Evolutionary conservation across 2,329 filamentous ascomycete species (phyloP).

Genomic region (Claviceps sp.): DNA sequence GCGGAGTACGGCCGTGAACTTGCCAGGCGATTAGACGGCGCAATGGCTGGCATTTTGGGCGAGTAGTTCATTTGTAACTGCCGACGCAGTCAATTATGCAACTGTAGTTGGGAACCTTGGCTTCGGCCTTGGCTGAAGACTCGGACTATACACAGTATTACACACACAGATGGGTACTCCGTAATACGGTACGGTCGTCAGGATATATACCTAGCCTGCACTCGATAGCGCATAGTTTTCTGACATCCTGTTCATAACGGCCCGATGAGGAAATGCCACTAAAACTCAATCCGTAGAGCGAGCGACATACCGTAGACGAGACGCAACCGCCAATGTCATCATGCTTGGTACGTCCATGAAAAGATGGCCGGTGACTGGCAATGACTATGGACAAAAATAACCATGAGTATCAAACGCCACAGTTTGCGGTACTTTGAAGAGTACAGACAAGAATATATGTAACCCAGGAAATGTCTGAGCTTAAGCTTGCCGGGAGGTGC

Average conservation of each 20-base stretch:
- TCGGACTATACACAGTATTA: neutral
- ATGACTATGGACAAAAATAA: neutral
- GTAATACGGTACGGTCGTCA: too few species aligned
- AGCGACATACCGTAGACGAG: neutral
- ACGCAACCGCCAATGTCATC: neutral
- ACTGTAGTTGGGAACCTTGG: neutral
- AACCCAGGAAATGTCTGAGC: neutral
- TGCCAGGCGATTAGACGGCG: too few species aligned
- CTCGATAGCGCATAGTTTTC: neutral
- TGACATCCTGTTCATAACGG: neutral
- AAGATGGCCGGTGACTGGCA: neutral
- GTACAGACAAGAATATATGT: neutral
- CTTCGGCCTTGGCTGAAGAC: neutral
- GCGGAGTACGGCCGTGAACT: neutral
- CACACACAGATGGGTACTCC: neutral
- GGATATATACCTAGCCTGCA: neutral
- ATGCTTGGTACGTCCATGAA: neutral
- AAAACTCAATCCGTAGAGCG: neutral
- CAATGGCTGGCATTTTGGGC: neutral
- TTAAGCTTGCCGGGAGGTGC: neutral
- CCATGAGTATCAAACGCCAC: neutral
- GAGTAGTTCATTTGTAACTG: neutral
- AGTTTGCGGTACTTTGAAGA: neutral
- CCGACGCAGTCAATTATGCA: neutral
- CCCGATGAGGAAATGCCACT: neutral